Evolutionary conservation across 352 stramenopile genomes (phyloP), one percentile per base, ranked within the genome.

Genomic region (Phytophthora boehmeriae): DNA sequence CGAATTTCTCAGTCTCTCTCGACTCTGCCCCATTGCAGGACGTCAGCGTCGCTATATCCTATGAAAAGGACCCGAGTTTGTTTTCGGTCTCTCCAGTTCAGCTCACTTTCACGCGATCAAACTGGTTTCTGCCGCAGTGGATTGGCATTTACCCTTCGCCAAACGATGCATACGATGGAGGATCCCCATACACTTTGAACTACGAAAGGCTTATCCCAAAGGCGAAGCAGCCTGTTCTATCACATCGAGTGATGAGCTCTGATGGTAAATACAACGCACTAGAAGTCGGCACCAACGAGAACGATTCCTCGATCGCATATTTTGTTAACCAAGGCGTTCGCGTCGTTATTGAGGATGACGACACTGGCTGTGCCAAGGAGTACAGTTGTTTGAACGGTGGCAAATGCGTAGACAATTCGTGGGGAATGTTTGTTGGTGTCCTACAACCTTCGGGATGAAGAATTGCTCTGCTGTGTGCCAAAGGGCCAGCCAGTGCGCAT

Each of bases 321-420:
- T 69, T 65, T 14, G 25, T 54, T 6, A 63, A 59, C 16, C 76
- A 90, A 19, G 77, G 83, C 19, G 72, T 88, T 25, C 57, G 66
- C 5, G 54, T 71, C 4, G 45, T 89, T 13, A 55, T 89, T 8
- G 53, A 78, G 39, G 83, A 92, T 49, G 76, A 90, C 32, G 83
- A 92, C 56, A 92, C 83, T 27, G 83, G 83, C 10, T 92, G 83
- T 50, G 44, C 49, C 16, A 70, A 61, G 11, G 83, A 92, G 53
- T 92, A 88, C 44, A 41, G 66, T 11, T 92, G 83, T 23, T 27
- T 71, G 25, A 87, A 88, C 36, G 50, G 43, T 14, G 80, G 82
- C 11, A 38, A 49, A 2, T 92, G 83, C 50, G 42, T 75, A 3
- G 39, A 43, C 23, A 60, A n/a, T 11, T 57, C 57, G 13, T 32